These are phyloP conservation scores for Coffea canephora DNA, from an alignment of 257 asterid genomes.

Conservation along the genomic window DNA sequence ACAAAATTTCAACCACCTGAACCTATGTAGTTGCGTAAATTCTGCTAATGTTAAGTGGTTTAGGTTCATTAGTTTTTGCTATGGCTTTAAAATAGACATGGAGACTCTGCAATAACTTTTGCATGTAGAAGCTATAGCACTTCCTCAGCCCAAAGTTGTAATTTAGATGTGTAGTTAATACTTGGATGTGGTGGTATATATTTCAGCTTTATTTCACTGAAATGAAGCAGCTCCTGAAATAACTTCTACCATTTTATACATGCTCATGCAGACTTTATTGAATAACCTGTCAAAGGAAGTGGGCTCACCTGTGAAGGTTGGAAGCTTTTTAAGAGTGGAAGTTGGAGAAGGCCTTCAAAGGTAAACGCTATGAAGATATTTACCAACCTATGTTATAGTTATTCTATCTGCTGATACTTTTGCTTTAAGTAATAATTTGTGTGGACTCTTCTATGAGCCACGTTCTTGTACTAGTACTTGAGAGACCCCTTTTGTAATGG, in stretches of 20 bases:
- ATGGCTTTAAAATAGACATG: neutral
- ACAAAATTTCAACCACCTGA: neutral
- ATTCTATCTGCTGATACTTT: conserved; percentile 8
- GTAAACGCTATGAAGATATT: conserved; percentile 33
- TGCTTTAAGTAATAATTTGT: neutral
- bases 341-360: conserved; percentile 87
- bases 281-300: conserved; percentile 74
- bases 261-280: conserved; percentile 57
- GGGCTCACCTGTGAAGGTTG: conserved; percentile 74
- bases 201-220: conserved; percentile 1
- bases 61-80: neutral
- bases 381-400: conserved; percentile 2
- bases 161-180: neutral
- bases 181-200: neutral
- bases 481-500: neutral
- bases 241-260: conserved; percentile 7
- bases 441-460: neutral
- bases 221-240: conserved; percentile 5
- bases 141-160: neutral
- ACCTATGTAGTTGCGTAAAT: too few relatives aligned
- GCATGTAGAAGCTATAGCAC: neutral
- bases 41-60: neutral
- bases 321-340: conserved; percentile 77
- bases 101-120: neutral
- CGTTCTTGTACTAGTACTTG: neutral